A percentile compares a stretch with the other conserved stretches of the same genome.
Conservation (phyloP, 495 filamentous ascomycete species). For the Corynascus novoguineensis region DNA sequence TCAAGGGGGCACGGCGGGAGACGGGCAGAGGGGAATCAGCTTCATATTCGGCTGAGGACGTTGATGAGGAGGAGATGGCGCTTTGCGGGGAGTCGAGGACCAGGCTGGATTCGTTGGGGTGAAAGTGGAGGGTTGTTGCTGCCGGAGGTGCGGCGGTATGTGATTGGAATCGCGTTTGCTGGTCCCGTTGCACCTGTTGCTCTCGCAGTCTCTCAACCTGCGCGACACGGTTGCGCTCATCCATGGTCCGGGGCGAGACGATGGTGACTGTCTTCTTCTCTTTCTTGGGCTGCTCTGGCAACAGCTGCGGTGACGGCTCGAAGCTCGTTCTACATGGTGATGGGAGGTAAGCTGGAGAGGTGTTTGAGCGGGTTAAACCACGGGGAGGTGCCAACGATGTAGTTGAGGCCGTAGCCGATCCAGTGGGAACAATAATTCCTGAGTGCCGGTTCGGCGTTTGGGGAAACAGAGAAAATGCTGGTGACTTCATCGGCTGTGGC, state of each 20-base stretch:
- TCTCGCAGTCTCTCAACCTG: conserved; percentile 26
- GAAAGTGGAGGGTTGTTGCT: conserved; percentile 30
- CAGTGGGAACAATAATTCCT: conserved; percentile 18
- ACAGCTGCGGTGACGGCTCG: conserved; percentile 8
- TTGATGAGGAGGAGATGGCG: conserved; percentile 9
- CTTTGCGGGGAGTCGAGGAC: conserved; percentile 45
- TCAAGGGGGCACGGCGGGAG: conserved; percentile 9
- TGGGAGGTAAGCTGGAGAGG: conserved; percentile 47
- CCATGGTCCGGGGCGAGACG: conserved; percentile 29
- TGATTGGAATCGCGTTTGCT: not conserved
- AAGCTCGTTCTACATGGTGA: conserved; percentile 40
- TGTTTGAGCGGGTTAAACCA: conserved; percentile 54
- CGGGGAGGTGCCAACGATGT: conserved; percentile 17
- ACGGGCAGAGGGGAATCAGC: conserved; percentile 18
- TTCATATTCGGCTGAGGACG: conserved; percentile 1
- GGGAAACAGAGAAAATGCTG: conserved; percentile 62
- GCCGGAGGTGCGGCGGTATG: not conserved
- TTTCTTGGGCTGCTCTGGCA: conserved; percentile 5
- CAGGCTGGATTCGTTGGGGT: conserved; percentile 40
- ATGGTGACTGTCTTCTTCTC: conserved; percentile 29
- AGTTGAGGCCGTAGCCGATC: not conserved
- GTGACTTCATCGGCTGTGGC: conserved; percentile 52
- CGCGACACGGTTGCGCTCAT: conserved; percentile 25
- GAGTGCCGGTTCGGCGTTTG: conserved; percentile 42
- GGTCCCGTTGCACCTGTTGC: conserved; percentile 23